Evolutionary conservation across 345 rosid genomes (phyloP), one percentile per base, ranked within the genome.

Genomic region (Kernera saxatilis): DNA sequence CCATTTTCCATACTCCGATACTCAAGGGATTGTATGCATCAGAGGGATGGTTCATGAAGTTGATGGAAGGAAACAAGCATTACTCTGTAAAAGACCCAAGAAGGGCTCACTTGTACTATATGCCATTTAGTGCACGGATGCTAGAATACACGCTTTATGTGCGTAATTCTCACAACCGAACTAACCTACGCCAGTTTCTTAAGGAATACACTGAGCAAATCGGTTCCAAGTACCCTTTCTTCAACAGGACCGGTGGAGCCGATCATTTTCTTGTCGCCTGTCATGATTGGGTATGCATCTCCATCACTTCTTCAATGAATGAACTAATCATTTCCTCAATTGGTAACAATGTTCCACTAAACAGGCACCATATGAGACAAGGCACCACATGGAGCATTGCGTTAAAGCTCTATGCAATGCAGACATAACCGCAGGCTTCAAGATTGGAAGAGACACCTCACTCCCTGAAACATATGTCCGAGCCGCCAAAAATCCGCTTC

Each of bases 21-120:
- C 84, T 94, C 17, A 94, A 91, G 82, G 99, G 99, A 68, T 73
- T 94, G 63, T 91, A 94, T 77, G 99, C 97, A 51, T 94, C 99
- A 3, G 99, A 94, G 41, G 99, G 99, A 55, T 94, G 99, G 99
- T 94, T 94, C 73, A 94, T 94, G 99, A 94, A 91, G 80, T 83
- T 91, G 74, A 84, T 91, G 97, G 91, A 86, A 83, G 88, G 85
- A 62, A 88, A 79, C 67, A 89, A 81, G 72, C 95, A 27, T 54
- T 89, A 80, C 70, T 62, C 80, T 12, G 97, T 88, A 52, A 94
- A 91, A 74, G 91, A 94, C 30, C 96, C 96, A 25, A 81, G 77
- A 76, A 89, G 74, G 45, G 99, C 97, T 59, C 96, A 91, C 77
- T 73, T 93, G 41, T 91, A 85, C 78, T 93, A 93, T 75, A 87